A percentile compares a stretch with the other conserved stretches of the same genome.
phyloP scores from a whole-genome alignment of 176 grass and related monocot species.

The Hyparrhenia diplandra region DNA sequence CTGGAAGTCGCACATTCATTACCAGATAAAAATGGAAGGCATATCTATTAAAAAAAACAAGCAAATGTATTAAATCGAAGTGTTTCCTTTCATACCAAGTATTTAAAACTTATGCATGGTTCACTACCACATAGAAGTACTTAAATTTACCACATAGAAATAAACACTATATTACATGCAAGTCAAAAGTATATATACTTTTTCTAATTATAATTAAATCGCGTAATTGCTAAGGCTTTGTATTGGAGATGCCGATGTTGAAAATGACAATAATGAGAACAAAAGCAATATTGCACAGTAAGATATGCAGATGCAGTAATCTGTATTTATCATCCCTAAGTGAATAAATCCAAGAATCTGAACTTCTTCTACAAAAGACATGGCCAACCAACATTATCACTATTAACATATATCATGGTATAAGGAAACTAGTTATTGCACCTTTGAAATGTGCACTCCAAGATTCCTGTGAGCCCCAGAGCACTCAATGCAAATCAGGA shows the following conservation, averaged over 20 bases:
- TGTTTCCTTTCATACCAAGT: neutral
- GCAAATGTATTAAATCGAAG: neutral
- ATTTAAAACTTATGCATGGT: slow-evolving; percentile 1
- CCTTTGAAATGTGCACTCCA: slow-evolving; percentile 96
- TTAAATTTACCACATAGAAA: slow-evolving; percentile 1
- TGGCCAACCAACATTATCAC: neutral
- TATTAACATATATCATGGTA: slow-evolving; percentile 8
- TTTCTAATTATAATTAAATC: neutral
- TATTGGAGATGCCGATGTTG: neutral
- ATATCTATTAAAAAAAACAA: neutral
- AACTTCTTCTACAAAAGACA: neutral
- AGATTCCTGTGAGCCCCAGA: slow-evolving; percentile 98
- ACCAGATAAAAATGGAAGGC: neutral
- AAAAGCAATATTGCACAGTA: neutral
- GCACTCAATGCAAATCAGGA: slow-evolving; percentile 91
- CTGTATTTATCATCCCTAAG: neutral
- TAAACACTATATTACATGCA: neutral
- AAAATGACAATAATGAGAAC: neutral
- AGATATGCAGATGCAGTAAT: neutral
- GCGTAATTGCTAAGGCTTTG: neutral
- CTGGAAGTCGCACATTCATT: neutral
- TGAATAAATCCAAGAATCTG: neutral
- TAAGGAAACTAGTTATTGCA: slow-evolving; percentile 24
- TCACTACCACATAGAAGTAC: slow-evolving; percentile 12
- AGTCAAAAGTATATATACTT: neutral